Base-by-base conservation (phyloP, 495 filamentous ascomycete species). In the Aspergillus homomorphus region DNA sequence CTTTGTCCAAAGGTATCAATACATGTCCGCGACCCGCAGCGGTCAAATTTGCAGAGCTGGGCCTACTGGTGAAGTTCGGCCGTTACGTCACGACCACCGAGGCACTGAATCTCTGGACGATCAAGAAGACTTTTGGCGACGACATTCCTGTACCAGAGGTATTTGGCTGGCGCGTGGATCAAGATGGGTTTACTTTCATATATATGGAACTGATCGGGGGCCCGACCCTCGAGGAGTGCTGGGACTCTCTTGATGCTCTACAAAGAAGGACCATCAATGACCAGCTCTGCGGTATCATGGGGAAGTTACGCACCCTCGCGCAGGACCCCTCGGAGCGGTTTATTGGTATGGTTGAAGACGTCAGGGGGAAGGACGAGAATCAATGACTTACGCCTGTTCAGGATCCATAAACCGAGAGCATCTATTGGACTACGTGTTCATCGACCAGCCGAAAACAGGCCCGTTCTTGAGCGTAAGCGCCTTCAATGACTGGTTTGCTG, bases 171-270 rank as follows among this genome's bases (percentile, higher is more conserved):
- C 66, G 68, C 21, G 66, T 70, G 26, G 77, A 80, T 55, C 63
- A 65, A 10, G 62, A 67, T 22, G 63, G 72, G 51, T 59, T 63
- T 53, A 66, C 70, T 1, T 82, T 80, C 58, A 75, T 80, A 41
- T 80, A 80, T 51, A 79, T 81, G 77, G 68, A 83, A 57, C 59
- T 73, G 23, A 70, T 80, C 19, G 30, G 66, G 51, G 77, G 77
- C 38, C 64, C 58, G 16, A 73, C 71, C 2, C 57, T 80, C 23
- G 50, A 68, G 15, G 63, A 75, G 42, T 52, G 62, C 9, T 80
- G 75, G 77, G 62, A 66, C 33, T 28, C 49, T 51, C 66, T 80
- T 21, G 55, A 55, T 57, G 44, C 53, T 38, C 20, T 58, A n/a
- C 73, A 79, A n/a, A 68, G 69, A 63, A 38, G 52, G 18, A 50